Percentiles rank a stretch among this genome's conserved stretches.
Conservation (phyloP, 1,284 basidiomycete genomes). For the Cerrena zonata region DNA sequence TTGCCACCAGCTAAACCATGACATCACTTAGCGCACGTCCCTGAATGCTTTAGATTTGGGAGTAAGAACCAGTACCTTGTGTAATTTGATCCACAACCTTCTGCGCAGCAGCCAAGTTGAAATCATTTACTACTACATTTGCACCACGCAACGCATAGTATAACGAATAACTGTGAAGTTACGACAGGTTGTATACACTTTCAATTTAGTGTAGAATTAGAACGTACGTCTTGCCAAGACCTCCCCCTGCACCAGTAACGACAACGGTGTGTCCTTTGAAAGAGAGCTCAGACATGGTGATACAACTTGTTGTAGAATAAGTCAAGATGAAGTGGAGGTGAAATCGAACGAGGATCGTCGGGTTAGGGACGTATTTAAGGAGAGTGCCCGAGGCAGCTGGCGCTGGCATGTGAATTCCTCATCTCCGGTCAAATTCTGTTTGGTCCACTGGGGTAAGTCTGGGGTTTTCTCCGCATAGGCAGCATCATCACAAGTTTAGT, state of each 20-base stretch:
- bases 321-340: conserved; percentile 6
- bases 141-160: conserved; percentile 89
- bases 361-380: conserved; percentile 1
- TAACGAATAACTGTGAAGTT: conserved; percentile 69
- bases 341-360: conserved; percentile 10
- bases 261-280: conserved; percentile 93
- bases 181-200: not conserved
- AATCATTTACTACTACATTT: conserved; percentile 93
- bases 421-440: no score
- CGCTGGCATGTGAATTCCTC: conserved; percentile 5
- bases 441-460: no score
- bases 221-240: conserved; percentile 82
- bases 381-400: not conserved
- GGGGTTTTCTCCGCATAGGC: no score
- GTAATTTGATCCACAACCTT: conserved; percentile 89
- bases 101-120: conserved; percentile 83
- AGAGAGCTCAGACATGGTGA: conserved; percentile 50
- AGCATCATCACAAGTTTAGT: no score
- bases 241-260: conserved; percentile 93
- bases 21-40: not conserved
- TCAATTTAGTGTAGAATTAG: not conserved
- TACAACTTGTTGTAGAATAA: not conserved
- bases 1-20: conserved; percentile 75
- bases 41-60: not conserved
- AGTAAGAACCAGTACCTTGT: conserved; percentile 57